Conservation (phyloP, 805 yeast species). For the Pichia manshurica region DNA sequence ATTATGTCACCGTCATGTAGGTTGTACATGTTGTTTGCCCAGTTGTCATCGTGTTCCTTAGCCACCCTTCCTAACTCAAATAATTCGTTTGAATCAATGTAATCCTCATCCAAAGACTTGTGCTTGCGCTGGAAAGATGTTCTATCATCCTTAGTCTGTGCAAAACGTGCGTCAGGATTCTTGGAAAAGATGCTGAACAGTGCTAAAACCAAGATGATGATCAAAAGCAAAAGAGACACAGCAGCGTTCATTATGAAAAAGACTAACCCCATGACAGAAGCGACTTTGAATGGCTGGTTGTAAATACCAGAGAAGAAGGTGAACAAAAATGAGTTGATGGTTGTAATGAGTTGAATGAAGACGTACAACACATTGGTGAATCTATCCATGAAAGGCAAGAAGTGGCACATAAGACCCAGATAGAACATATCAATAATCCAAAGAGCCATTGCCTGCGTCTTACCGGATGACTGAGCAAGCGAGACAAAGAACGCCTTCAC, state of each 20-base stretch:
- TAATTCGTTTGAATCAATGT: conserved; percentile 38
- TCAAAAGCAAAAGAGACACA: conserved; percentile 66
- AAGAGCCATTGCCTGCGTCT: conserved; percentile 70
- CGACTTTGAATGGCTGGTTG: conserved; percentile 71
- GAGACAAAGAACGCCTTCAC: conserved; percentile 69
- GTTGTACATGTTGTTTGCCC: conserved; percentile 64
- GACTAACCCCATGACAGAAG: conserved; percentile 86
- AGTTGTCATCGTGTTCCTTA: conserved; percentile 65
- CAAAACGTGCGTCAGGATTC: conserved; percentile 84
- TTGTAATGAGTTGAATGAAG: conserved; percentile 62
- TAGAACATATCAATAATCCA: conserved; percentile 73
- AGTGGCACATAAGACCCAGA: conserved; percentile 55
- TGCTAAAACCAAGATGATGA: conserved; percentile 64
- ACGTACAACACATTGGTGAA: conserved; percentile 77
- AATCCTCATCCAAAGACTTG: conserved; percentile 5
- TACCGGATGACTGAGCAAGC: conserved; percentile 75
- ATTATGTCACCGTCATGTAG: conserved; percentile 31
- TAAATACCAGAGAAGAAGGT: conserved; percentile 80
- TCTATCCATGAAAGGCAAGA: conserved; percentile 73
- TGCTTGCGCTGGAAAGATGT: conserved; percentile 65
- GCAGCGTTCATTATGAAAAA: conserved; percentile 88
- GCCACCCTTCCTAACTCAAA: conserved; percentile 79
- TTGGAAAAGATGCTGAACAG: conserved; percentile 61
- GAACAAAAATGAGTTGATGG: conserved; percentile 78
- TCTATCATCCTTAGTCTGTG: conserved; percentile 88